A percentile compares a stretch with the other conserved stretches of the same genome.
These are phyloP conservation scores for Coniochaeta ligniaria DNA, from an alignment of 2,329 filamentous ascomycete species.

Conservation along the genomic window DNA sequence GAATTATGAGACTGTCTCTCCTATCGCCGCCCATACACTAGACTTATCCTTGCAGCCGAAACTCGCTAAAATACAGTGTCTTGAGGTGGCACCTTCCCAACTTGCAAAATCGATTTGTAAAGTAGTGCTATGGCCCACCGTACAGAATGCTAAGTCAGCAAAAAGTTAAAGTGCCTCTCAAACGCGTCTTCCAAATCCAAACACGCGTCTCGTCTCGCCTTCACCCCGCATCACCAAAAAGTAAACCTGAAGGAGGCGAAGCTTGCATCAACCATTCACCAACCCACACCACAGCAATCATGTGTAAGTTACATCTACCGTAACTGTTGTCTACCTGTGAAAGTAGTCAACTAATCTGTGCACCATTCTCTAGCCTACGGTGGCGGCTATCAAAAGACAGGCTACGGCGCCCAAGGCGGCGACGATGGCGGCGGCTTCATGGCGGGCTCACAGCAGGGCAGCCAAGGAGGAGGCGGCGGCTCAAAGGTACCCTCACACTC, in stretches of 20 bases:
- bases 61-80: too few species aligned
- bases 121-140: too few species aligned
- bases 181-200: neutral
- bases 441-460: conserved; percentile 48
- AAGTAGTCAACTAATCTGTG: neutral
- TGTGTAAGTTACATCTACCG: neutral
- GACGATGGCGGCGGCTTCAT: conserved; percentile 58
- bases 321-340: too few species aligned
- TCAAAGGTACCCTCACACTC: conserved; percentile 27
- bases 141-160: neutral
- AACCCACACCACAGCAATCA: neutral
- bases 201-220: neutral
- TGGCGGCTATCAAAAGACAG: conserved; percentile 38
- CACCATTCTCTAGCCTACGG: conserved; percentile 33
- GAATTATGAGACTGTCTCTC: too few species aligned
- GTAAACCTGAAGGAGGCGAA: neutral
- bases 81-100: too few species aligned
- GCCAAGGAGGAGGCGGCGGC: conserved; percentile 33
- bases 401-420: conserved; percentile 47
- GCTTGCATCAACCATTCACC: neutral
- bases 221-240: neutral
- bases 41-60: too few species aligned
- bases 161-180: neutral
- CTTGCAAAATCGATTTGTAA: too few species aligned
- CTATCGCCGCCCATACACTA: too few species aligned